These are phyloP conservation scores for Nemania abortiva DNA, from an alignment of 2,329 filamentous ascomycete species.

Conservation along the genomic window DNA sequence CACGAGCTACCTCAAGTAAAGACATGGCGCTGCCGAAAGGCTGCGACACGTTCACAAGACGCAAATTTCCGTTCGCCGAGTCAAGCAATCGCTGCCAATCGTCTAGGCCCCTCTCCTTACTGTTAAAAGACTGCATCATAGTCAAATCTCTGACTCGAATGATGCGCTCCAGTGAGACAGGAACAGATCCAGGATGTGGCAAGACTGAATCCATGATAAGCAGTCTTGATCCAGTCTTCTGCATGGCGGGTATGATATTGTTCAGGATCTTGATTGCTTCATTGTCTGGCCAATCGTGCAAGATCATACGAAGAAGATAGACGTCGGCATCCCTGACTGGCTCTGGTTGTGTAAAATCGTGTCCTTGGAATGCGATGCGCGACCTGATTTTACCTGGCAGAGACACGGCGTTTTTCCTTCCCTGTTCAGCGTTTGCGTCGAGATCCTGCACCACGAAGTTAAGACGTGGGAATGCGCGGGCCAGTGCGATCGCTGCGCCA, in stretches of 20 bases:
- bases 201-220: conserved; percentile 10
- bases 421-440: neutral
- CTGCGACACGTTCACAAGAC: neutral
- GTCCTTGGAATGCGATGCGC: conserved; percentile 3
- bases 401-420: neutral
- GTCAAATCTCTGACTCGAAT: conserved; percentile 6
- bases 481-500: neutral
- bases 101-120: conserved; percentile 12
- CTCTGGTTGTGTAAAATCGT: conserved; percentile 3
- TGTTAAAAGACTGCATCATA: conserved; percentile 14
- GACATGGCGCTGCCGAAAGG: conserved; percentile 16
- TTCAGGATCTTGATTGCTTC: conserved; percentile 6
- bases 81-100: neutral
- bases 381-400: neutral
- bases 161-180: conserved; percentile 2
- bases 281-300: conserved; percentile 15
- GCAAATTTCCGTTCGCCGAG: neutral
- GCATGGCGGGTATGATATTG: neutral
- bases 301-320: conserved; percentile 9
- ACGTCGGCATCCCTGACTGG: neutral
- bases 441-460: conserved; percentile 15
- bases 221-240: neutral
- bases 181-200: neutral
- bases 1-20: neutral
- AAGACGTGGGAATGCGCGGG: neutral